phyloP scores from a whole-genome alignment of 192 early-diverging fungal genomes.

The Backusella tuberculispora region DNA sequence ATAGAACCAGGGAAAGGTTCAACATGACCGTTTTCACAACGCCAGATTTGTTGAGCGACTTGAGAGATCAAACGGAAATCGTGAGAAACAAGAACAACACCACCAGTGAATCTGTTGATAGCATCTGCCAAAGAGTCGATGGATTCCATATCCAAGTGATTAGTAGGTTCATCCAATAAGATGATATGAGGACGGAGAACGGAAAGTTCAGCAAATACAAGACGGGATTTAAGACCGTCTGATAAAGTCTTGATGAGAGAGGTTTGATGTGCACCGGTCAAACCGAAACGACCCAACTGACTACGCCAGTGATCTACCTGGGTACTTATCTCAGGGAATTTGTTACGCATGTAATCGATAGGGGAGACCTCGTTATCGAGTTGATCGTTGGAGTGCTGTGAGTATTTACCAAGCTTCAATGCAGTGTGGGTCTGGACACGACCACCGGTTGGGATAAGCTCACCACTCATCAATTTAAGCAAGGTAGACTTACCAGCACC shows the following conservation, averaged over 20 bases:
- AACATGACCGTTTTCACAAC: conserved; percentile 86
- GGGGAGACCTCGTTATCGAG: conserved; percentile 85
- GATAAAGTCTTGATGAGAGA: conserved; percentile 87
- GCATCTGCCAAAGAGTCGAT: conserved; percentile 96
- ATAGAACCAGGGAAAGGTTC: conserved; percentile 82
- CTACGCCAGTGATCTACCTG: conserved; percentile 89
- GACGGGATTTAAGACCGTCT: conserved; percentile 93
- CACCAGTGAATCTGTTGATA: conserved; percentile 94
- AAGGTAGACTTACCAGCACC: conserved; percentile 97
- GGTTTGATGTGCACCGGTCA: conserved; percentile 92
- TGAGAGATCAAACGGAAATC: conserved; percentile 98
- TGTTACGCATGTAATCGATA: conserved; percentile 88
- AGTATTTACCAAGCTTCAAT: conserved; percentile 96
- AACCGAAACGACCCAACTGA: conserved; percentile 90
- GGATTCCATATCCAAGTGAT: conserved; percentile 91
- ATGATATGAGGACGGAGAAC: conserved; percentile 90
- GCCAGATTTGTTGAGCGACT: conserved; percentile 93
- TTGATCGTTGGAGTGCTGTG: conserved; percentile 97
- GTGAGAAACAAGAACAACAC: conserved; percentile 97
- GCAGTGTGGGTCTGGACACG: conserved; percentile 88
- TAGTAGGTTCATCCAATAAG: conserved; percentile 98
- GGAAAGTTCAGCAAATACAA: conserved; percentile 96
- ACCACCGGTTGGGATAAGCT: conserved; percentile 82
- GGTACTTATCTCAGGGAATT: conserved; percentile 81
- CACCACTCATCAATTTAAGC: conserved; percentile 95